Base-by-base conservation (phyloP, 1,284 basidiomycete genomes). In the Moesziomyces antarcticus region DNA sequence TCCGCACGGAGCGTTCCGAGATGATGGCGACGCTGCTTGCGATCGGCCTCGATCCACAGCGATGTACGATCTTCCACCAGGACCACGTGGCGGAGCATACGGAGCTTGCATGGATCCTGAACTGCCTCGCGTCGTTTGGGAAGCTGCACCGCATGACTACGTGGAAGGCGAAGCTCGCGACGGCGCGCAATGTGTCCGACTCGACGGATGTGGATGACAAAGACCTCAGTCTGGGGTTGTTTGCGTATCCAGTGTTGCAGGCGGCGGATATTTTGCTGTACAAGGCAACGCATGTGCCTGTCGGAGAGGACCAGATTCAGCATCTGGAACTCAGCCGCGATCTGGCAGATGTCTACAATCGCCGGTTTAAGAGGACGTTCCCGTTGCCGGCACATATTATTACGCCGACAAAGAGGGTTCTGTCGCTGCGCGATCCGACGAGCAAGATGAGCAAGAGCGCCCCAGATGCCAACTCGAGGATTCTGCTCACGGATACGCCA, bases 391-490 rank as follows among this genome's bases (percentile, higher is more conserved):
- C 88, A 49, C 88, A 89, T 64, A 86, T 94, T 42, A 90, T 90
- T 75, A 94, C 93, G 0, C 88, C 90, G 0, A 90, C 52, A 87
- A 94, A 86, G 25, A 75, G 85, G 11, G 81, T 86, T 18, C 88
- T 96, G 9, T 95, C 93, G 3, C 89, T 98, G 16, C 90, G 90
- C 58, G 92, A 96, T 82, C 93, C 94, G 0, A 86, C 87, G 0
- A 88, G 90, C 11, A 98, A 97, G 85, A 98, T 98, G 95, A 97
- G 94, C 43, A 97, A 97, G 84, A 97, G 95, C 0, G 88, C 92
- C 0, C 91, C 91, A 0, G 90, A 93, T 80, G 75, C 88, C 1
- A 86, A 88, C n/a, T 94, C 93, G 1, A 91, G 94, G 25, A 93
- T 97, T 74, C 86, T 93, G 57, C 87, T 97, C 42, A 96, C 93